Evolutionary conservation across 768 basidiomycete species (phyloP), one percentile per base, ranked within the genome.

Genomic region (Suillus tomentosus): DNA sequence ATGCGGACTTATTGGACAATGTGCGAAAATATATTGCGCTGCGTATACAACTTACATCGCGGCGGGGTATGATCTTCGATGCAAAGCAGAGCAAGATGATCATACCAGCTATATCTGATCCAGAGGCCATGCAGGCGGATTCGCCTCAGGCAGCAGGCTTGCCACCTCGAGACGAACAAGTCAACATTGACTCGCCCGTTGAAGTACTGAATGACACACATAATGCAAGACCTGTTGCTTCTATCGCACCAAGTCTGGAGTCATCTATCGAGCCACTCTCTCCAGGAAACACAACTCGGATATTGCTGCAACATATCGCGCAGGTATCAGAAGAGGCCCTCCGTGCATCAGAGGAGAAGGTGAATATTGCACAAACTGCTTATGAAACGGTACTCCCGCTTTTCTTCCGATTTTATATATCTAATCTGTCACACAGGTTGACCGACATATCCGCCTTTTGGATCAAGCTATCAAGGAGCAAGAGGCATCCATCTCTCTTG

Each of bases 401-500:
- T 47, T 11, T 43, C 17, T 60, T 56, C 42, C 10, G 50, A 34
- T 37, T 58, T 9, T 5, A n/a, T 17, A 45, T 55, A 53, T 1
- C 50, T 66, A 63, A 63, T 67, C 37, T 62, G 22, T 27, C 63
- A 64, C 19, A 54, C 62, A 95, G 93, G 84, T 94, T 14, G 90
- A 94, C 66, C 82, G 93, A 42, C 91, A 94, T 70, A 87, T 91
- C 36, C 86, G 88, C 27, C 81, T 91, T 47, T 79, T 95, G 27
- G 92, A 95, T 67, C 86, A 91, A 68, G 88, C 84, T n/a, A 84
- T 90, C 62, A 82, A 83, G 57, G 84, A 86, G 65, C 84, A 86
- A 68, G 85, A 88, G 69, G 80, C 82, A 39, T 77, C 82, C 19
- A 81, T 88, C 54, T 79, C 82, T 13, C 77, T 85, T 22, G 86